A percentile compares a stretch with the other conserved stretches of the same genome.
Evolutionary conservation across 495 filamentous ascomycete genomes (phyloP).

Genomic region (Penicillium egyptiacum): DNA sequence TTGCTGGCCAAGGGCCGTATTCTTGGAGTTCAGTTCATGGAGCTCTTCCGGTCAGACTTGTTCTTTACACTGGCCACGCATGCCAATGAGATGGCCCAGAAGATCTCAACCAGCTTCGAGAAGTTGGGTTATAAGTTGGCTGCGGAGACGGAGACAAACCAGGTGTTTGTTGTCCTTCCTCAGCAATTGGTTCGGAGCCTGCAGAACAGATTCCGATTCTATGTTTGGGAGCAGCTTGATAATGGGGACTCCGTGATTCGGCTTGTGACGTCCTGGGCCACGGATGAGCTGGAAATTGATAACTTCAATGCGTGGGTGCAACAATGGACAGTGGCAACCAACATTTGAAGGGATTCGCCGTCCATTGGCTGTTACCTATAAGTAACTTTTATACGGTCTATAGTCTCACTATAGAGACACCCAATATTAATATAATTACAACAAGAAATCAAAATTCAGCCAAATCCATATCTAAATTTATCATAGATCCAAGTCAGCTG

Average conservation of each 20-base stretch:
- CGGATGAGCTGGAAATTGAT: conserved; percentile 36
- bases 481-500: conserved; percentile 11
- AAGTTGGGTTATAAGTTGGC: conserved; percentile 30
- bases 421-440: conserved; percentile 11
- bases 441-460: not conserved
- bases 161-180: conserved; percentile 37
- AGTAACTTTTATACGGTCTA: not conserved
- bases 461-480: not conserved
- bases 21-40: conserved; percentile 45
- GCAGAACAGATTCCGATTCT: conserved; percentile 36
- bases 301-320: conserved; percentile 36
- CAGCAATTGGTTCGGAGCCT: conserved; percentile 22
- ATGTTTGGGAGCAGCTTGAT: conserved; percentile 37
- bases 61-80: conserved; percentile 42
- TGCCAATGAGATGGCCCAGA: conserved; percentile 43
- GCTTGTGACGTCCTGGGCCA: conserved; percentile 43
- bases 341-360: conserved; percentile 3
- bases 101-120: conserved; percentile 34
- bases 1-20: conserved; percentile 46
- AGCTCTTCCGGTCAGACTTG: conserved; percentile 41
- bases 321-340: conserved; percentile 26
- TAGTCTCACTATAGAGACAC: conserved; percentile 1
- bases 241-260: conserved; percentile 28
- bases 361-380: conserved; percentile 8
- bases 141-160: conserved; percentile 39